Conservation (phyloP, 352 stramenopile species). For the Aphanomyces stellatus region DNA sequence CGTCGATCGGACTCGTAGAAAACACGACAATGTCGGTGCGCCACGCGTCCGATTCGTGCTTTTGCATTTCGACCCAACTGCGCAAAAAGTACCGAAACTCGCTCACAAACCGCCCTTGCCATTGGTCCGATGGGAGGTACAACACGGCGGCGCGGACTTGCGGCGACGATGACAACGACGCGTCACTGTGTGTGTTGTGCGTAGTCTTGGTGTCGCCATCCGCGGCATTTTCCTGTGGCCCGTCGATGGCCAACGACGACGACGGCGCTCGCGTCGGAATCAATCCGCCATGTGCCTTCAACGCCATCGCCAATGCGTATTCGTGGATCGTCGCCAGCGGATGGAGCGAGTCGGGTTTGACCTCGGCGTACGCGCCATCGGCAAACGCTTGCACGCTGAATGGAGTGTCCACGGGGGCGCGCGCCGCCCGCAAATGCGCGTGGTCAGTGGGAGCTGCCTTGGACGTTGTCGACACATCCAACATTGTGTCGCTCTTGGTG, state of each 20-base stretch:
- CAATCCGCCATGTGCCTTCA: not conserved
- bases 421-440: not conserved
- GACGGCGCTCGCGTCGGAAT: not conserved
- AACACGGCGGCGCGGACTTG: conserved; percentile 10
- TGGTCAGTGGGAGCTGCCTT: not conserved
- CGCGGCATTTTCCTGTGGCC: not conserved
- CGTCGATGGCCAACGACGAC: not conserved
- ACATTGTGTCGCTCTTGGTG: not conserved
- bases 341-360: not conserved
- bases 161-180: too few relatives aligned
- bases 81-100: conserved; percentile 8
- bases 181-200: too few relatives aligned
- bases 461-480: not conserved
- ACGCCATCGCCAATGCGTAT: not conserved
- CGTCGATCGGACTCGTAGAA: not conserved
- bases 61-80: not conserved
- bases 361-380: not conserved
- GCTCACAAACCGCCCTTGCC: not conserved
- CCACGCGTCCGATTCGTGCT: not conserved
- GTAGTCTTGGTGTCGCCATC: too few relatives aligned
- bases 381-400: not conserved
- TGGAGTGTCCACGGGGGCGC: not conserved
- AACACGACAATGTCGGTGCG: conserved; percentile 16
- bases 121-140: not conserved
- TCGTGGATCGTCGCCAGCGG: not conserved